phyloP scores from a whole-genome alignment of 345 rosid species.

The Orychophragmus violaceus region DNA sequence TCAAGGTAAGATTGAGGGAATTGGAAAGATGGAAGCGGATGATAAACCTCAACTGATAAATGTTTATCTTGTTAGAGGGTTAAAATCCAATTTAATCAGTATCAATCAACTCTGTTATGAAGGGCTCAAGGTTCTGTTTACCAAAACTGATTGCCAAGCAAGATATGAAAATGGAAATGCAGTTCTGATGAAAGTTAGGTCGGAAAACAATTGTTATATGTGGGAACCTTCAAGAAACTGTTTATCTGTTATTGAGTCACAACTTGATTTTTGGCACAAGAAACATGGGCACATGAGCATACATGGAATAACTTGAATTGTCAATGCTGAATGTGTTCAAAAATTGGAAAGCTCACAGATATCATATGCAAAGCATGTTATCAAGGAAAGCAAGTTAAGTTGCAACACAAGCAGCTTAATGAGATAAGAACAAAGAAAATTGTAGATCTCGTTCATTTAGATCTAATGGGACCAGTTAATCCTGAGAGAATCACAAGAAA shows the following conservation, averaged over 20 bases:
- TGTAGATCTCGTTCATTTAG: too few species aligned
- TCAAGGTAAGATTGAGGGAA: neutral
- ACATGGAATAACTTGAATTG: neutral
- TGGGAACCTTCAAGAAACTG: neutral
- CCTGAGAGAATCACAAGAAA: neutral
- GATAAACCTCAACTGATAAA: neutral
- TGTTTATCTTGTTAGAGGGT: neutral
- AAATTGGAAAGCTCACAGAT: neutral
- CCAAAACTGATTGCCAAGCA: neutral
- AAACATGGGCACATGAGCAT: neutral
- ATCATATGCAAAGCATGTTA: neutral
- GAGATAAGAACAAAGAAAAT: too few species aligned
- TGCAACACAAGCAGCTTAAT: neutral
- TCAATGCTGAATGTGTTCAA: neutral
- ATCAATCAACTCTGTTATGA: neutral
- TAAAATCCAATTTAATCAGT: neutral
- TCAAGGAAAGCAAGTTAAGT: neutral
- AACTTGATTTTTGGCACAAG: neutral
- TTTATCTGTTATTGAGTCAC: neutral
- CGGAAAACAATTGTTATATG: neutral
- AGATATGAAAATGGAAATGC: neutral
- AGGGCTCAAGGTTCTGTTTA: neutral
- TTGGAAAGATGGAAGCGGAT: neutral
- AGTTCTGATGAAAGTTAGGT: neutral
- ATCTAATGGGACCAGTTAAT: too few species aligned